phyloP scores from a whole-genome alignment of 2,329 filamentous ascomycete genomes.

The Scleromitrula shiraiana region DNA sequence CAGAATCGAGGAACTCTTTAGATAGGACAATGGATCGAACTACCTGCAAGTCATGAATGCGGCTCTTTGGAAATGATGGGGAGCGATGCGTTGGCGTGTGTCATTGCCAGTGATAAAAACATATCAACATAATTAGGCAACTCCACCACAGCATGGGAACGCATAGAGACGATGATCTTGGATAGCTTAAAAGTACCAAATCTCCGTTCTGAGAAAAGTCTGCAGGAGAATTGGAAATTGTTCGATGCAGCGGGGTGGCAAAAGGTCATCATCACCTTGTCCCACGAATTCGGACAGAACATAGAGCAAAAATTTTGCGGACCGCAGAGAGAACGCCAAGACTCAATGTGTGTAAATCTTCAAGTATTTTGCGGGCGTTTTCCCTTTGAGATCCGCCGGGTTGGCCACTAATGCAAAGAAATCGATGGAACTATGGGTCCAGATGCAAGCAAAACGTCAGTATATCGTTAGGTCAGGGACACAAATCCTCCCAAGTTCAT shows the following conservation, averaged over 20 bases:
- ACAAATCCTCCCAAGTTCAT: constrained; percentile 16
- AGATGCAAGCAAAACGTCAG: constrained; percentile 25
- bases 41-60: constrained; percentile 40
- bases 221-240: constrained; percentile 28
- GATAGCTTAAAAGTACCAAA: constrained; percentile 26
- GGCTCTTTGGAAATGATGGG: constrained; percentile 50
- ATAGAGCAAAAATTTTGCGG: constrained; percentile 6
- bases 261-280: constrained; percentile 25
- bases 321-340: constrained; percentile 5
- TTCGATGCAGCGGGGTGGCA: constrained; percentile 29
- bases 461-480: constrained; percentile 22
- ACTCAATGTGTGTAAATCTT: constrained; percentile 6
- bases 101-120: constrained; percentile 73
- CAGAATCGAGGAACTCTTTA: constrained; percentile 26
- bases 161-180: constrained; percentile 30
- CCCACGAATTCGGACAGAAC: constrained; percentile 7
- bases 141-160: constrained; percentile 47
- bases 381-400: constrained; percentile 24
- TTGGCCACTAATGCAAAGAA: constrained; percentile 28
- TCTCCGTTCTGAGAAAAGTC: constrained; percentile 25
- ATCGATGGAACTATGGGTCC: constrained; percentile 12
- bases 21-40: constrained; percentile 34
- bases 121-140: constrained; percentile 52
- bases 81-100: constrained; percentile 83
- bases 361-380: constrained; percentile 7